These are phyloP conservation scores for Serendipita vermifera DNA, from an alignment of 768 basidiomycete species.

Conservation along the genomic window DNA sequence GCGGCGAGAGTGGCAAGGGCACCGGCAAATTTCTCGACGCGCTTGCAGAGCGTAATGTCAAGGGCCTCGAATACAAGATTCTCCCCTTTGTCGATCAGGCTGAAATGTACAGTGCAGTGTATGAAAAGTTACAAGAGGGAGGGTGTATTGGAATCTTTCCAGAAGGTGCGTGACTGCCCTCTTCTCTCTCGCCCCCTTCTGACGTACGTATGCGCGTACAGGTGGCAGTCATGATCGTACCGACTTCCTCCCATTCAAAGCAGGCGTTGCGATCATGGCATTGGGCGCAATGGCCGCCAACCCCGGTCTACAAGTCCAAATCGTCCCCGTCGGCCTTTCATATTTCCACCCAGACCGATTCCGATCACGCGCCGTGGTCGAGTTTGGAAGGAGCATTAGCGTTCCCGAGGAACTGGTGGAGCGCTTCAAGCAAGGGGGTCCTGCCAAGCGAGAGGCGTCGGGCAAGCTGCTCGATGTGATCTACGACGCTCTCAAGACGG, in stretches of 20 bases:
- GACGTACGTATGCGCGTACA: slow-evolving; percentile 23
- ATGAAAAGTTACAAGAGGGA: slow-evolving; percentile 69
- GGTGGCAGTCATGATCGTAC: slow-evolving; percentile 98
- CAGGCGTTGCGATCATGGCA: slow-evolving; percentile 96
- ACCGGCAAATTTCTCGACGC: slow-evolving; percentile 56
- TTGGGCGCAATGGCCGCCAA: slow-evolving; percentile 94
- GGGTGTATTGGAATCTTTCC: slow-evolving; percentile 96
- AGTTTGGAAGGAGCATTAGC: slow-evolving; percentile 84
- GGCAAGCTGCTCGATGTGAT: slow-evolving; percentile 79
- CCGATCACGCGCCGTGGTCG: slow-evolving; percentile 91
- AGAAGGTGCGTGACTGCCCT: slow-evolving; percentile 48
- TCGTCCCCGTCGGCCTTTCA: slow-evolving; percentile 54
- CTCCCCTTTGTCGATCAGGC: slow-evolving; percentile 87
- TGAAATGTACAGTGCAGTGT: slow-evolving; percentile 89
- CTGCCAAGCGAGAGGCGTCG: slow-evolving; percentile 80
- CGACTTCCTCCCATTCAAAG: slow-evolving; percentile 90
- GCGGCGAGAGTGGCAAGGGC: slow-evolving; percentile 64
- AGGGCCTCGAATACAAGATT: slow-evolving; percentile 65
- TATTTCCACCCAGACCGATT: slow-evolving; percentile 76
- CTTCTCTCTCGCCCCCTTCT: slow-evolving; percentile 6
- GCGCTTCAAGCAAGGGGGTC: slow-evolving; percentile 83
- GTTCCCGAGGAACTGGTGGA: slow-evolving; percentile 83
- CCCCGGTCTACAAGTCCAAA: slow-evolving; percentile 72
- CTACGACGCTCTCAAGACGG: slow-evolving; percentile 88
- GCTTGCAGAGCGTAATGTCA: slow-evolving; percentile 40